Conservation (phyloP, 1,284 basidiomycete species). For the Heterobasidion annosum region DNA sequence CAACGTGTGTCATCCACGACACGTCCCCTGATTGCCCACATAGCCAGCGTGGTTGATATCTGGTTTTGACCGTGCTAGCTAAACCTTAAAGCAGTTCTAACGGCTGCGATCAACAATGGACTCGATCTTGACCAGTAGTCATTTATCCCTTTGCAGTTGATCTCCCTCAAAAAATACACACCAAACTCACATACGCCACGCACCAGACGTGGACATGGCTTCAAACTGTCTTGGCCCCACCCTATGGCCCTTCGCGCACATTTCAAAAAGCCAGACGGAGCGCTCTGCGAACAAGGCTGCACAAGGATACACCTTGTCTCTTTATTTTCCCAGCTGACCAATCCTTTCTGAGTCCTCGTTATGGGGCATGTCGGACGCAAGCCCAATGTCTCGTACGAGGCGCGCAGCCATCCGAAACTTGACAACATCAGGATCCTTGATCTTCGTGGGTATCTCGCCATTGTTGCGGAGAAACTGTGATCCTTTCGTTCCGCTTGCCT, state of each 20-base stretch:
- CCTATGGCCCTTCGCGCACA: too few relatives aligned
- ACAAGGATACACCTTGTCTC: too few relatives aligned
- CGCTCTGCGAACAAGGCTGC: too few relatives aligned
- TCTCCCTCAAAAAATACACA: too few relatives aligned
- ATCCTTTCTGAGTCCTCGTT: background rate
- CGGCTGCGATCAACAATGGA: too few relatives aligned
- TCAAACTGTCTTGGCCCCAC: too few relatives aligned
- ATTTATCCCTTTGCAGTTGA: too few relatives aligned
- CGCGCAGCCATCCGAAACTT: background rate
- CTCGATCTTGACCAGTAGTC: too few relatives aligned
- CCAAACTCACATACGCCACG: too few relatives aligned
- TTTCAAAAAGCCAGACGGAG: too few relatives aligned
- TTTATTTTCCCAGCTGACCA: background rate
- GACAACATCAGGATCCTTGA: conserved; percentile 3
- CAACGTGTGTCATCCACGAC: too few relatives aligned
- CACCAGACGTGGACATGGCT: too few relatives aligned
- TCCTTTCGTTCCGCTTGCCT: background rate
- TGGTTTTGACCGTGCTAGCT: background rate
- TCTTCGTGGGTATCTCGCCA: conserved; percentile 9
- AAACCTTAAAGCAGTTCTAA: background rate
- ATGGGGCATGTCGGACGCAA: background rate
- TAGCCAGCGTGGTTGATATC: background rate
- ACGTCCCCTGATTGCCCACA: background rate
- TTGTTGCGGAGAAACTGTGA: conserved; percentile 2
- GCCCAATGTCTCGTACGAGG: background rate